Conservation (phyloP, 2,329 filamentous ascomycete species). For the Pseudocercospora vitis region DNA sequence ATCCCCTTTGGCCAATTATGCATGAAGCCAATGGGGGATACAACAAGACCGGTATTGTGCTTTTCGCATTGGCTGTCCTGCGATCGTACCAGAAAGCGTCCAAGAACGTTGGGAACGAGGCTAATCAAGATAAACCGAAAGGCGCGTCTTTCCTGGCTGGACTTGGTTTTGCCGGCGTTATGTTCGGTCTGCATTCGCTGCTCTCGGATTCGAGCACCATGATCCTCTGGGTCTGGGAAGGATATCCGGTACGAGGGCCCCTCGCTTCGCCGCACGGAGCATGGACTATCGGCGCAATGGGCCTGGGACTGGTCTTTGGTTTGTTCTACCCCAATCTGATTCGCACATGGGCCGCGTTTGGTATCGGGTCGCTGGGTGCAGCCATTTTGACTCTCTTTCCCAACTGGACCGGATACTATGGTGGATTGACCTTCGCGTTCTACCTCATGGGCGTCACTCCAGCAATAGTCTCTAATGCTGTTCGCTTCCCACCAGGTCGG, state of each 20-base stretch:
- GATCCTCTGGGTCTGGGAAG: constrained; percentile 98
- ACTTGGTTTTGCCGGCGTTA: constrained; percentile 75
- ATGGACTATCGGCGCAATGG: constrained; percentile 84
- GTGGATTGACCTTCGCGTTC: constrained; percentile 69
- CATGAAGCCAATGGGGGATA: constrained; percentile 85
- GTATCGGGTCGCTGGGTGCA: constrained; percentile 75
- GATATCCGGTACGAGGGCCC: constrained; percentile 86
- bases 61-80: constrained; percentile 74
- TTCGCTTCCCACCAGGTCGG: constrained; percentile 71
- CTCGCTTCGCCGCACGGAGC: constrained; percentile 87
- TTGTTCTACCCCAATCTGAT: constrained; percentile 69
- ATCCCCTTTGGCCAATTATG: constrained; percentile 95
- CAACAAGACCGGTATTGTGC: constrained; percentile 77
- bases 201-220: constrained; percentile 97
- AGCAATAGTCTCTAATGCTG: constrained; percentile 71
- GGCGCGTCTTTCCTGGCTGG: constrained; percentile 72
- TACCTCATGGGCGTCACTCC: constrained; percentile 82
- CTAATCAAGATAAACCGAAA: constrained; percentile 55
- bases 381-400: constrained; percentile 71
- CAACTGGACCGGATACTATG: constrained; percentile 89
- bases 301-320: constrained; percentile 73
- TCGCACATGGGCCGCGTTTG: constrained; percentile 76
- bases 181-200: constrained; percentile 89
- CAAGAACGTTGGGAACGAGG: constrained; percentile 49
- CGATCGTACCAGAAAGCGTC: constrained; percentile 69